Evolutionary conservation across 768 basidiomycete species (phyloP), one percentile per base, ranked within the genome.

Genomic region (Phaffia australis): DNA sequence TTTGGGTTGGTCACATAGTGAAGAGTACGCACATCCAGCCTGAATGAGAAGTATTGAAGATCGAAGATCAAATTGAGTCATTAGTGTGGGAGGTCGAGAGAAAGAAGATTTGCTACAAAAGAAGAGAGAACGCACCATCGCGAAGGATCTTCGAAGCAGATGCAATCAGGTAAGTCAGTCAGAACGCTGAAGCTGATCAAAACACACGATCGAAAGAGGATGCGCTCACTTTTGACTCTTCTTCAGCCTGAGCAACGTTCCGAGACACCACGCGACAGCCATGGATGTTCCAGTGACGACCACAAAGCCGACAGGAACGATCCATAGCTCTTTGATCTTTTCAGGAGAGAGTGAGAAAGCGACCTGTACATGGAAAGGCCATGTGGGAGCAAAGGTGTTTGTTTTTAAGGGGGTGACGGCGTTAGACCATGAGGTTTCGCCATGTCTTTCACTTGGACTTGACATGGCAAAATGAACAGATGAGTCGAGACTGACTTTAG

Each of bases 261-360:
- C 84, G 21, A 97, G 77, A 1, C 77, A 64, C 71, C 81, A 85
- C 0, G 89, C 85, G 0, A 88, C 81, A 1, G 75, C 60, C 76
- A 87, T 88, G 0, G 89, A 93, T 16, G 86, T 79, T 2, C 73
- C 70, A 0, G 89, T 89, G 7, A 94, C 83, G 57, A 92, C 72
- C 25, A 84, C 77, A 75, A 98, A 97, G 76, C 91, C 88, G 48
- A 88, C 80, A 0, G 89, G 89, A 55, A 91, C 86, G 63, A 73
- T 75, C 76, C 75, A 76, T 71, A 77, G 73, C 68, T 77, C 76
- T 70, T 72, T 73, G 48, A 92, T 78, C 79, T 89, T 91, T 54
- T 81, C 86, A 74, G 93, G 91, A 0, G 87, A 83, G 51, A 92
- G 76, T 74, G 87, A 89, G 78, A 93, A 94, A 0, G 93, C 94